Base-by-base conservation (phyloP, 208 protist genomes). In the Phytomonas francai region DNA sequence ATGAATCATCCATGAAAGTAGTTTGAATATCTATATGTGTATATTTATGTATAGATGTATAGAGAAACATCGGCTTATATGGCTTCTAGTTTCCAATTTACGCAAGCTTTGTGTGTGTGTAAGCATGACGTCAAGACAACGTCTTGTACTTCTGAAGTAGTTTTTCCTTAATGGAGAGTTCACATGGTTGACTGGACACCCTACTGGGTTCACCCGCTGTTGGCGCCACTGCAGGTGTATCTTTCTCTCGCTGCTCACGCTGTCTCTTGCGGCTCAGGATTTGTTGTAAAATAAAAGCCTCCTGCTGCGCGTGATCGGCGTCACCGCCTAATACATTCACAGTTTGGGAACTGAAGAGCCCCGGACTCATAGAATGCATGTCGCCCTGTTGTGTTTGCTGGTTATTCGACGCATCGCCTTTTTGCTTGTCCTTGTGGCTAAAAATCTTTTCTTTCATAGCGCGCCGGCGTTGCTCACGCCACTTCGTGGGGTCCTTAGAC, bases 371-470 rank as follows among this genome's bases (percentile, higher is more conserved):
- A 3, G 45, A 25, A 25, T 54, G 2, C 19, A 54, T 45, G 1
- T 14, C 8, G 6, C 19, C 8, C 11, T 25, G 11, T 25, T 12
- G 11, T 25, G 19, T 5, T 6, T 25, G 11, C 11, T 54, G 16
- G 19, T 25, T 54, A 25, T 54, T 54, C 19, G 8, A 28, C 4
- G 9, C 59, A 33, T 7, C 49, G 62, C 49, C 49, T 30, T 28
- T 56, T 54, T 28, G 8, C 8, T 22, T 58, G 25, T 34, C 25
- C 19, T 25, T 62, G 22, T 49, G 36, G 19, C 81, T 77, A 67
- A 90, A 94, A 22, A 94, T 88, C 32, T 84, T 84, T 49, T 75
- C 79, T 36, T 76, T 83, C 72, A 94, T 85, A 25, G 85, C 84
- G 4, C 76, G 75, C 11, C 84, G 78, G 2, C 88, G 84, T 77